These are phyloP conservation scores for Podila clonocystis DNA, from an alignment of 192 early-diverging fungal genomes.

Conservation along the genomic window DNA sequence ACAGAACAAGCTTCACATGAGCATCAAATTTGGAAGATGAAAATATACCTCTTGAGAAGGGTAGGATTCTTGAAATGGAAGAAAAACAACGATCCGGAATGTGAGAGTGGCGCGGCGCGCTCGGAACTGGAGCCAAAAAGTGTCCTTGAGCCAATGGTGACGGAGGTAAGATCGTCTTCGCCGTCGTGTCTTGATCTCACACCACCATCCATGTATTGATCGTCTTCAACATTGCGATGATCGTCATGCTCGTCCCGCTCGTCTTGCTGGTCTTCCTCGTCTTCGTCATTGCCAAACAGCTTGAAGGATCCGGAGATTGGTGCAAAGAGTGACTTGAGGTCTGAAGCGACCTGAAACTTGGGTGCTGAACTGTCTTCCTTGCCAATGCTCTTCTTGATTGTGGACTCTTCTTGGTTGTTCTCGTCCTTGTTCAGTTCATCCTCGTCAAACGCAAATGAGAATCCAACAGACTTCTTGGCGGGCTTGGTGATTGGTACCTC, in stretches of 20 bases:
- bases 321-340: slow-evolving; percentile 48
- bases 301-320: slow-evolving; percentile 52
- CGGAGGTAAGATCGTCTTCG: slow-evolving; percentile 14
- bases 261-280: slow-evolving; percentile 27
- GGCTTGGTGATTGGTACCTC: not conserved
- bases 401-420: not conserved
- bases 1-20: not conserved
- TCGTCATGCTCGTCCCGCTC: slow-evolving; percentile 15
- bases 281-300: slow-evolving; percentile 56
- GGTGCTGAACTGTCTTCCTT: not conserved
- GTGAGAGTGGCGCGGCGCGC: slow-evolving; percentile 22
- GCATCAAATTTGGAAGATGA: not conserved
- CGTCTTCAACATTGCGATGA: slow-evolving; percentile 39
- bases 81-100: slow-evolving; percentile 53
- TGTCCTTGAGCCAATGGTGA: slow-evolving; percentile 21
- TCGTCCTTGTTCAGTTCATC: slow-evolving; percentile 21
- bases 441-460: slow-evolving; percentile 37
- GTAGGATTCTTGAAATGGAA: slow-evolving; percentile 54
- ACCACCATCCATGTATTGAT: not conserved
- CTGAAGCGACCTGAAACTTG: slow-evolving; percentile 31
- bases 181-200: slow-evolving; percentile 12
- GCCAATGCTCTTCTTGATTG: slow-evolving; percentile 12
- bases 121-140: slow-evolving; percentile 28
- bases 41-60: slow-evolving; percentile 45
- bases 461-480: slow-evolving; percentile 38